Evolutionary conservation across 768 basidiomycete genomes (phyloP), one percentile per base, ranked within the genome.

Genomic region (Russula griseocarnosa): DNA sequence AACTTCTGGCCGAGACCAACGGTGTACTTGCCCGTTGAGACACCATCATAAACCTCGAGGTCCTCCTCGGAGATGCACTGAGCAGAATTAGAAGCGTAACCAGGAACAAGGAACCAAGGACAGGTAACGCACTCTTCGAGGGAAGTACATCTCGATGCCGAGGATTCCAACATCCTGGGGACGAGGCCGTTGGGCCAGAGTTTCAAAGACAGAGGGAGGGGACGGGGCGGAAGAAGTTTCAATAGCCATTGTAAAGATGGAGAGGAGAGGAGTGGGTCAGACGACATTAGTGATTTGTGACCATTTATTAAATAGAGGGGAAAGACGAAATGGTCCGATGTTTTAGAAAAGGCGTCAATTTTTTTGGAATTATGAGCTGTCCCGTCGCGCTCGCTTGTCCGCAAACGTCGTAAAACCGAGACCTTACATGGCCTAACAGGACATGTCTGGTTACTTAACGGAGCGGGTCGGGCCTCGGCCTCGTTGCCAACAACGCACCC

Each of bases 1-100:
- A 86, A 94, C 75, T 95, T 87, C 76, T 96, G 93, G 62, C 95
- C 97, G 44, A 99, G 86, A 73, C 97, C 97, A 74, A 98, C 97
- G 69, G 97, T 99, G 81, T 99, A 98, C 79, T 98, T 98, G 65
- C 97, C 97, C 72, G 91, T 85, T 24, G 59, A 0, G 26, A 69
- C 66, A 40, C 68, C 66, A 42, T 67, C 68, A 42, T 57, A 69
- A 16, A 62, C 68, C 50, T 67, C 68, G 26, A 99, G 87, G 68
- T 91, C 95, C 58, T 88, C 85, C 78, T 98, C 94, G 10, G 94
- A 94, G 78, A 99, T 90, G 78, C 95, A 97, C 88, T 97, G 56
- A 55, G 55, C 60, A 40, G 18, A 26, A 20, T 26, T 2, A 18
- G n/a, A 30, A 46, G 24, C 32, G 55, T 10, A 64, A 51, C 8